Percentiles rank a stretch among this genome's conserved stretches.
Conservation (phyloP, 1,139 yeast genomes). For the Zygosaccharomyces sapae region DNA sequence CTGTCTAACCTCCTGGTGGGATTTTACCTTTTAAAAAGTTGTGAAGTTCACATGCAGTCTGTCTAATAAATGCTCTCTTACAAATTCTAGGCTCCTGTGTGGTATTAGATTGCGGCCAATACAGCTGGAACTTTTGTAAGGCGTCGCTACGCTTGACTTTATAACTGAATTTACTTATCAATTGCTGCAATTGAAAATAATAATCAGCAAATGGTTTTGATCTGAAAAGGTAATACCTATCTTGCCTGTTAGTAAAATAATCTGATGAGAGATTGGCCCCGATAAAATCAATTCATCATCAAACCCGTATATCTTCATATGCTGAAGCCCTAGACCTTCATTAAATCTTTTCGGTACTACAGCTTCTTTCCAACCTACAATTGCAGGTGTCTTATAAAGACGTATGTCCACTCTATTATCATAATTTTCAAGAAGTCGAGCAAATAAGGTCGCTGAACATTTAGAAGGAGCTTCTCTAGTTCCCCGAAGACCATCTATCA, state of each 20-base stretch:
- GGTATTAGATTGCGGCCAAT: conserved; percentile 72
- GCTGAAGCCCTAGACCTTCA: conserved; percentile 92
- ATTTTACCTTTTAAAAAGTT: conserved; percentile 61
- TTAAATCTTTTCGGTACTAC: conserved; percentile 78
- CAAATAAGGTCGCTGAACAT: conserved; percentile 73
- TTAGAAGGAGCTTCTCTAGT: conserved; percentile 83
- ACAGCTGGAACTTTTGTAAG: conserved; percentile 51
- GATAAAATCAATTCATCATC: conserved; percentile 84
- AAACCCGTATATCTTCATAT: conserved; percentile 93
- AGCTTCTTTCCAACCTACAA: conserved; percentile 60
- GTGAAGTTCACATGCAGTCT: conserved; percentile 53
- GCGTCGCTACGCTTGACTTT: conserved; percentile 47
- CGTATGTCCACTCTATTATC: conserved; percentile 75
- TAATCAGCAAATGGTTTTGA: conserved; percentile 60
- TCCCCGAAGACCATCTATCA: conserved; percentile 86
- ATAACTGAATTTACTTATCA: conserved; percentile 67
- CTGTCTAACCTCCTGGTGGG: neutral
- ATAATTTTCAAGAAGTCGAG: conserved; percentile 60
- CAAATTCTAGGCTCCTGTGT: conserved; percentile 69
- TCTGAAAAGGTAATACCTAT: conserved; percentile 74
- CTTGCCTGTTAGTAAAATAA: conserved; percentile 92
- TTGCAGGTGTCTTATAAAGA: conserved; percentile 86
- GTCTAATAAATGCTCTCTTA: conserved; percentile 52
- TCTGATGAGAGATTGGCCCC: conserved; percentile 92
- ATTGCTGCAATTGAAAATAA: conserved; percentile 62